phyloP scores from a whole-genome alignment of 805 yeast species.

The Schwanniomyces pseudopolymorphus region DNA sequence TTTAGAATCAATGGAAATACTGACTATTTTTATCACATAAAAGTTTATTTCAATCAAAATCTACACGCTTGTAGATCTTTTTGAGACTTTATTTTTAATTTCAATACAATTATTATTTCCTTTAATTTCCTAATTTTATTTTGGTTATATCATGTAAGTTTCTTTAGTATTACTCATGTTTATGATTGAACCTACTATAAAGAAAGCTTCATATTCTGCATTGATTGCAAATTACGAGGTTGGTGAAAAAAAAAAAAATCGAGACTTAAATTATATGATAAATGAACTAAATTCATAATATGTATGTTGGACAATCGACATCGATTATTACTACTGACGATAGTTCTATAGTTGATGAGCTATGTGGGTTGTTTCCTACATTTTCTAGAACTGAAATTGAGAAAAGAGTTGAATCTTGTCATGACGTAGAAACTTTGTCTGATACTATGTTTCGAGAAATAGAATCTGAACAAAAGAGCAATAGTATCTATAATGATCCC shows the following conservation, averaged over 20 bases:
- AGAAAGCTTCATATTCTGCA: no score
- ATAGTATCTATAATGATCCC: neutral
- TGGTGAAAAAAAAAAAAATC: neutral
- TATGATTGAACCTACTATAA: no score
- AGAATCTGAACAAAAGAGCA: neutral
- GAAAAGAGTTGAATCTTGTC: slow-evolving; percentile 21
- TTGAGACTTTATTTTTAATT: no score
- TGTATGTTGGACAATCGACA: neutral
- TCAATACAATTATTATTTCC: no score
- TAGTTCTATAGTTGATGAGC: slow-evolving; percentile 13
- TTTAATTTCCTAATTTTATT: no score
- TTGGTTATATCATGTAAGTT: no score
- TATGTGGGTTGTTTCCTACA: slow-evolving; percentile 28
- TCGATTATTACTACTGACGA: slow-evolving; percentile 1
- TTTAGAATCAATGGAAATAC: no score
- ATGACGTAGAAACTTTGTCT: slow-evolving; percentile 20
- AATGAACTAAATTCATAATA: neutral
- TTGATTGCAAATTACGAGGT: neutral
- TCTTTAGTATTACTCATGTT: no score
- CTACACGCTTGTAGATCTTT: no score
- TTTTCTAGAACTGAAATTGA: slow-evolving; percentile 25
- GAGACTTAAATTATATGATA: neutral
- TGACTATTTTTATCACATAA: no score
- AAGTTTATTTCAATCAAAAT: no score
- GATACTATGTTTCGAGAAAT: slow-evolving; percentile 23